These are phyloP conservation scores for Quercus lobata DNA, from an alignment of 331 rosid species.

Conservation along the genomic window DNA sequence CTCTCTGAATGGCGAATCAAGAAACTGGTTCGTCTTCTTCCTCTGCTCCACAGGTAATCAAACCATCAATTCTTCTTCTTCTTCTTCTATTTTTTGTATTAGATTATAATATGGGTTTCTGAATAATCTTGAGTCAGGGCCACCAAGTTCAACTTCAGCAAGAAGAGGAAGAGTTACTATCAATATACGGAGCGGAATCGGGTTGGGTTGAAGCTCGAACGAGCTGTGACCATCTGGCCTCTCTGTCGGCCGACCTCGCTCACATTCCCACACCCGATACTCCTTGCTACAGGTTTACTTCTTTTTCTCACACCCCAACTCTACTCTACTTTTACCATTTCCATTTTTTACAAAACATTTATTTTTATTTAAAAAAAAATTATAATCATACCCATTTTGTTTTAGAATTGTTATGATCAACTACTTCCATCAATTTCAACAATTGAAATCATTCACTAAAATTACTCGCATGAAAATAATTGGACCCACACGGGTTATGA, in stretches of 20 bases:
- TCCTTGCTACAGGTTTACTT: conserved; percentile 54
- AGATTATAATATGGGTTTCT: background rate
- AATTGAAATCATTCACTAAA: no score
- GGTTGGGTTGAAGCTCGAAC: conserved; percentile 85
- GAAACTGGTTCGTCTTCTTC: conserved; percentile 31
- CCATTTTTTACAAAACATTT: no score
- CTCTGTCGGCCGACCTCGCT: conserved; percentile 53
- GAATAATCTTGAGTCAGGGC: conserved; percentile 10
- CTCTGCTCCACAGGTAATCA: conserved; percentile 22
- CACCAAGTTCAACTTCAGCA: no score
- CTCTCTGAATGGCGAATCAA: conserved; percentile 28
- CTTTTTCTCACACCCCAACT: no score
- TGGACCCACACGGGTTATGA: no score
- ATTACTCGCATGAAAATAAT: no score
- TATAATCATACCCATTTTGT: no score
- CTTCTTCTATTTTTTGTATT: no score
- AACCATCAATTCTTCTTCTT: background rate
- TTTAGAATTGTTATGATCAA: no score
- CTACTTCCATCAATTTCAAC: no score
- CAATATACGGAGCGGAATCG: conserved; percentile 50
- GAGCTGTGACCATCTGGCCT: conserved; percentile 33
- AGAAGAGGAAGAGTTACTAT: conserved; percentile 6
- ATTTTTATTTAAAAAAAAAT: no score
- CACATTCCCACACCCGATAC: conserved; percentile 68
- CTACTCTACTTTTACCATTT: no score